Percentiles rank a stretch among this genome's conserved stretches.
These are phyloP conservation scores for Breviolum minutum DNA, from an alignment of 73 alveolate genomes.

Conservation along the genomic window DNA sequence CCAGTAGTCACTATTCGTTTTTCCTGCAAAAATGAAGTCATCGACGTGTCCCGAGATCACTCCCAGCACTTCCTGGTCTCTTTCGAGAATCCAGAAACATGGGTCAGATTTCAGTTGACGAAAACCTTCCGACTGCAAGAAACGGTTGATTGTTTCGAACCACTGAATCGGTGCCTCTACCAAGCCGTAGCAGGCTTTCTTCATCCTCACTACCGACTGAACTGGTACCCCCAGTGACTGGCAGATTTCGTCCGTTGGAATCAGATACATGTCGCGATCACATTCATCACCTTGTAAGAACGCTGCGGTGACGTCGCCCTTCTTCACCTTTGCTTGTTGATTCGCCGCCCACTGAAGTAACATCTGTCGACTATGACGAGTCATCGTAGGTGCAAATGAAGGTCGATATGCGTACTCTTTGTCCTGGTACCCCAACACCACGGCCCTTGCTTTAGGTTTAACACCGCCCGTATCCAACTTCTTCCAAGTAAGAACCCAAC, in stretches of 20 bases:
- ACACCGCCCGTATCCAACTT: not conserved
- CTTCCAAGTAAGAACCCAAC: constrained; percentile 27
- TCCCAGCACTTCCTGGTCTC: not conserved
- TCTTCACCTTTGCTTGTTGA: not conserved
- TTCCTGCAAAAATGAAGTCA: constrained; percentile 9
- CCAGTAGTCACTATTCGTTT: not conserved
- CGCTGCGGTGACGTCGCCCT: constrained; percentile 27
- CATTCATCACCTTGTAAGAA: not conserved
- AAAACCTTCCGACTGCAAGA: not conserved
- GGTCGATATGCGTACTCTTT: not conserved
- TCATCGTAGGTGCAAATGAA: constrained; percentile 12
- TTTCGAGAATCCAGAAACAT: not conserved
- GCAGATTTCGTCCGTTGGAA: not conserved
- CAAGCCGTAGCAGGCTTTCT: constrained; percentile 37
- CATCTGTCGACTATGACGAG: not conserved
- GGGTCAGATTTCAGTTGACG: constrained; percentile 20
- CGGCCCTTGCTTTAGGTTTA: constrained; percentile 39
- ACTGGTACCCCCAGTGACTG: not conserved
- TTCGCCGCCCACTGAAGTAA: not conserved
- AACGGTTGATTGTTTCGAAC: constrained; percentile 36
- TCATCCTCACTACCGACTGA: not conserved
- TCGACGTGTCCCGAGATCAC: constrained; percentile 27
- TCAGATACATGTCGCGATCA: not conserved
- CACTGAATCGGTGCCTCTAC: constrained; percentile 48
- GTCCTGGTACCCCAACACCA: not conserved